Conservation (phyloP, 805 yeast species). For the Yamadazyma scolyti region DNA sequence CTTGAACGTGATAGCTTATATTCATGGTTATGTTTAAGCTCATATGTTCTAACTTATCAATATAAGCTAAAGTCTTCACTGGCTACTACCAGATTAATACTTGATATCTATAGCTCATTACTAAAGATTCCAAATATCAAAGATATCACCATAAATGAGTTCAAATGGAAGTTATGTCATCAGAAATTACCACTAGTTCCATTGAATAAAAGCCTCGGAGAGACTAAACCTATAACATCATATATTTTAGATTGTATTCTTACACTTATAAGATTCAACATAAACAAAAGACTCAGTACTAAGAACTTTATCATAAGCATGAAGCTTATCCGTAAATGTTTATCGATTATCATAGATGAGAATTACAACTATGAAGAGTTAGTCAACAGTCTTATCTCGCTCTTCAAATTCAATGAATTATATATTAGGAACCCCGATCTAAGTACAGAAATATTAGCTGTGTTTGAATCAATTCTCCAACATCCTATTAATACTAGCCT, state of each 20-base stretch:
- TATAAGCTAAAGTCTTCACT: conserved; percentile 22
- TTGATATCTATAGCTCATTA: conserved; percentile 24
- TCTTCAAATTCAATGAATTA: conserved; percentile 23
- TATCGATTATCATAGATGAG: conserved; percentile 8
- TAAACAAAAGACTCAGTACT: conserved; percentile 31
- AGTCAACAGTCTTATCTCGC: conserved; percentile 22
- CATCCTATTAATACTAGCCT: conserved; percentile 1
- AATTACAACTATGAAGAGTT: conserved; percentile 26
- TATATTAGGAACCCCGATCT: conserved; percentile 4
- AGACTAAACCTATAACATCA: conserved; percentile 26
- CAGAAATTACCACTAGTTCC: conserved; percentile 35
- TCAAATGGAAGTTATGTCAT: conserved; percentile 41
- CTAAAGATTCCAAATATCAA: conserved; percentile 11
- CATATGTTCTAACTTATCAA: conserved; percentile 38
- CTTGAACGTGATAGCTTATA: conserved; percentile 14
- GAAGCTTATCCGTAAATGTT: conserved; percentile 6
- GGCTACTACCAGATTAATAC: conserved; percentile 21
- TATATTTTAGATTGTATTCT: conserved; percentile 30
- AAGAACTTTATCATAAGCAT: conserved; percentile 16
- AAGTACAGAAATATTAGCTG: conserved; percentile 5
- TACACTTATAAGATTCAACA: conserved; percentile 32
- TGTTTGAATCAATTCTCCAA: conserved; percentile 6
- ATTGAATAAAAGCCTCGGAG: conserved; percentile 16
- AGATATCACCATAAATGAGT: conserved; percentile 26
- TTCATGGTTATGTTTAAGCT: conserved; percentile 34